Conservation (phyloP, 2,329 filamentous ascomycete species). For the Clonostachys rosea region DNA sequence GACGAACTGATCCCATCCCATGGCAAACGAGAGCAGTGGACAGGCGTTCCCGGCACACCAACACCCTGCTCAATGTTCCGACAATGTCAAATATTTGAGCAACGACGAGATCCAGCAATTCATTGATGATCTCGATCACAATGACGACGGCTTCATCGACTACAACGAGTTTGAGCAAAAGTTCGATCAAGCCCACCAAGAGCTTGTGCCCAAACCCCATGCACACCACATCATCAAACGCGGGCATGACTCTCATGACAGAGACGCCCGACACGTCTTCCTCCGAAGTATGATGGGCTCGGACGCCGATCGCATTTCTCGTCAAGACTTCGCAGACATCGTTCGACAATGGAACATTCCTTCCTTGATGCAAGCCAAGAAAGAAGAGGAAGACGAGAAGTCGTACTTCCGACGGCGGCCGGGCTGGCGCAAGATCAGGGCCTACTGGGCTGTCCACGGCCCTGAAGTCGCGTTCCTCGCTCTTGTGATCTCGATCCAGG, state of each 20-base stretch:
- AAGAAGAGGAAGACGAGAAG: slow-evolving; percentile 35
- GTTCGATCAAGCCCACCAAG: slow-evolving; percentile 45
- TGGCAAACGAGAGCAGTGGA: no score
- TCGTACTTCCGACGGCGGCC: slow-evolving; percentile 39
- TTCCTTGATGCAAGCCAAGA: slow-evolving; percentile 38
- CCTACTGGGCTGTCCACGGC: slow-evolving; percentile 52
- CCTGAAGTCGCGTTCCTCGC: slow-evolving; percentile 43
- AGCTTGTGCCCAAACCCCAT: slow-evolving; percentile 39
- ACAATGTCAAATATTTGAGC: slow-evolving; percentile 25
- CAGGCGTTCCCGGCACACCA: background rate
- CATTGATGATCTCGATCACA: slow-evolving; percentile 45
- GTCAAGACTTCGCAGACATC: slow-evolving; percentile 36
- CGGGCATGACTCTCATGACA: slow-evolving; percentile 18
- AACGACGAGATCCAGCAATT: slow-evolving; percentile 47
- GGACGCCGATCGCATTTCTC: slow-evolving; percentile 32
- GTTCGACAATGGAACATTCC: slow-evolving; percentile 42
- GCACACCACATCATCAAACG: slow-evolving; percentile 28
- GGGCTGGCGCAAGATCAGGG: slow-evolving; percentile 36
- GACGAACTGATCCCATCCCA: no score
- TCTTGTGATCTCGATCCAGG: slow-evolving; percentile 38
- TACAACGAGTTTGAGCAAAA: slow-evolving; percentile 47
- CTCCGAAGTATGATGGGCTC: slow-evolving; percentile 43
- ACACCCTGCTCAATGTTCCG: slow-evolving; percentile 14
- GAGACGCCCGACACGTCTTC: slow-evolving; percentile 42
- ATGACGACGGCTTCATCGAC: slow-evolving; percentile 45